phyloP scores from a whole-genome alignment of 352 stramenopile genomes.

The Phytopythium mirpurense region DNA sequence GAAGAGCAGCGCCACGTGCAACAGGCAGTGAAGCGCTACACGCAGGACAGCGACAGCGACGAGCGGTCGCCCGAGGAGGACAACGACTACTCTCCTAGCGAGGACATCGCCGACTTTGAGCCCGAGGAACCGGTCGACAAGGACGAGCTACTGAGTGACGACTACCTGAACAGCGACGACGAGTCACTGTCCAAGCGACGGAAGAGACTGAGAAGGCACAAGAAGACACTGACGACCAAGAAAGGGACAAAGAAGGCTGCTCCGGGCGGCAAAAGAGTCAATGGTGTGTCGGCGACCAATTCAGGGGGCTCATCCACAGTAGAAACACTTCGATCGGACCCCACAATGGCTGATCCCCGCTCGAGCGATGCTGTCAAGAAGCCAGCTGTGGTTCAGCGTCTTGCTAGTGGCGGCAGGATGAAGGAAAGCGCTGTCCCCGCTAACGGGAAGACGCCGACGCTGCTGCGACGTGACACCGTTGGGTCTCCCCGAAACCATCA shows the following conservation, averaged over 20 bases:
- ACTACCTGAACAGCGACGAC: conserved; percentile 36
- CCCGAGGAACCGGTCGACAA: conserved; percentile 24
- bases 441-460: background rate
- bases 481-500: background rate
- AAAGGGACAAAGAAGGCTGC: conserved; percentile 19
- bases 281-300: conserved; percentile 11
- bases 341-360: conserved; percentile 17
- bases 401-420: background rate
- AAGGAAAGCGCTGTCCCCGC: background rate
- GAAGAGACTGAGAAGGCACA: conserved; percentile 21
- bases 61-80: conserved; percentile 11
- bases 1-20: conserved; percentile 36
- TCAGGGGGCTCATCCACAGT: background rate
- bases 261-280: conserved; percentile 7
- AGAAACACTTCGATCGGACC: background rate
- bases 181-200: conserved; percentile 10
- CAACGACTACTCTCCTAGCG: conserved; percentile 39
- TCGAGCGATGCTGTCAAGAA: conserved; percentile 24
- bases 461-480: background rate
- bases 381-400: conserved; percentile 2
- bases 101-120: conserved; percentile 29
- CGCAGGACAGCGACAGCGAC: conserved; percentile 29
- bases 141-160: conserved; percentile 41
- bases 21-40: conserved; percentile 33
- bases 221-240: conserved; percentile 11